Base-by-base conservation (phyloP, 1,139 yeast genomes). In the Maudiozyma humilis region DNA sequence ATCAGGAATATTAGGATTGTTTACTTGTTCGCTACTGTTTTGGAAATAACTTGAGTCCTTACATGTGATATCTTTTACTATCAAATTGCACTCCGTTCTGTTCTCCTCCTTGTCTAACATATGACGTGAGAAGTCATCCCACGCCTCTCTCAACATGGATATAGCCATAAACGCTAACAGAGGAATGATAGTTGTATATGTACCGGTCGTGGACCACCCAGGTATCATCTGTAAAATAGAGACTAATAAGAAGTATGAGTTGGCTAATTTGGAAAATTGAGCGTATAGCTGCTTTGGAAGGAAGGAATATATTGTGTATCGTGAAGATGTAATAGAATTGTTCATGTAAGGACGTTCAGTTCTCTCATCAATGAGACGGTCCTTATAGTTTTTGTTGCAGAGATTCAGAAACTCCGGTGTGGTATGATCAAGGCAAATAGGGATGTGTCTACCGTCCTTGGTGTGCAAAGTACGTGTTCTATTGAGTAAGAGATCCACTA, bases 191-290 rank as follows among this genome's bases (percentile, higher is more conserved):
- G 98, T 91, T 2, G 97, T 91, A 61, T 79, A 87, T n/a, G 87
- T 83, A 48, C 97, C 98, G 0, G 98, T 91, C 2, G 98, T 88
- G 2, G 96, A 87, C 96, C 96, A 91, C 1, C 89, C 79, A 0
- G 98, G 98, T 43, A 91, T 82, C 93, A 89, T 82, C 61, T 91
- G 97, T 72, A 89, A 70, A 48, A 91, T 84, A 2, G 97, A 89
- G 19, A 91, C 93, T 8, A 79, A 72, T 75, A 91, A 66, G 64
- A 91, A 88, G 63, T 88, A 73, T 53, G 91, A 73, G 58, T 91
- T 91, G 15, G 98, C 98, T 39, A 91, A 60, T 61, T 88, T 91
- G 16, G 95, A 86, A 57, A 91, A 89, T 62, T 91, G 98, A 2
- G 94, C 95, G 49, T 77, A 73, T 38, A 91, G 62, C 59, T 91